Percentiles rank a stretch among this genome's conserved stretches.
Conservation (phyloP, 495 filamentous ascomycete species). For the Jackrogersella multiformis region DNA sequence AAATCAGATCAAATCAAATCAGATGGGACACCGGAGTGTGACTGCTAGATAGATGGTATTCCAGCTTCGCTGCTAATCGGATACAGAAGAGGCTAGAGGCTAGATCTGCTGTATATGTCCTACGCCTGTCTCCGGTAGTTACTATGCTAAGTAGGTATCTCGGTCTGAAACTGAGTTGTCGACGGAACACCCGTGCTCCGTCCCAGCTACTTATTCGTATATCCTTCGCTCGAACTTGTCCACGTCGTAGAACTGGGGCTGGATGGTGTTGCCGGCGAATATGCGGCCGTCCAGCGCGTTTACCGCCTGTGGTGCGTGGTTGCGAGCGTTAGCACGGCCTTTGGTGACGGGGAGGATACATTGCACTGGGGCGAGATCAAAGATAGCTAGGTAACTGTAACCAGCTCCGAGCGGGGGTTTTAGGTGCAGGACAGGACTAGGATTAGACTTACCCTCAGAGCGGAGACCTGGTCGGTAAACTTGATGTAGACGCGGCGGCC, state of each 20-base stretch:
- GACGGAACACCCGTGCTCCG: too few relatives aligned
- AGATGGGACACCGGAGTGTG: background rate
- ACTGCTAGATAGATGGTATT: background rate
- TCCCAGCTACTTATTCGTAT: conserved; percentile 62
- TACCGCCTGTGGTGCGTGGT: conserved; percentile 69
- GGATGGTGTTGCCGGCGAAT: conserved; percentile 86
- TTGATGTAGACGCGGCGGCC: conserved; percentile 82
- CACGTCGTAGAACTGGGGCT: conserved; percentile 77
- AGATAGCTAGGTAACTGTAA: too few relatives aligned
- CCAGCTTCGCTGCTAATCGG: background rate
- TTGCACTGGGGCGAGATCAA: too few relatives aligned
- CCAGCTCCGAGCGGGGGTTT: too few relatives aligned
- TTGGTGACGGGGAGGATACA: too few relatives aligned
- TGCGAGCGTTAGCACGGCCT: conserved; percentile 20
- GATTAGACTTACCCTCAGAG: conserved; percentile 80
- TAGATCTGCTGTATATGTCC: too few relatives aligned
- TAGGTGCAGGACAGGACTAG: too few relatives aligned
- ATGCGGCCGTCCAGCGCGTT: conserved; percentile 84
- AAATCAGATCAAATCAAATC: too few relatives aligned
- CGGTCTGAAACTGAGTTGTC: too few relatives aligned
- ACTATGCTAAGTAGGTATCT: background rate
- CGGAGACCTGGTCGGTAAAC: conserved; percentile 82
- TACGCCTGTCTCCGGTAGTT: background rate
- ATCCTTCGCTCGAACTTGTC: conserved; percentile 81
- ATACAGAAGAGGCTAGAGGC: background rate